Evolutionary conservation across 2,329 filamentous ascomycete species (phyloP), one percentile per base, ranked within the genome.

Genomic region (Ophiostoma quercus): DNA sequence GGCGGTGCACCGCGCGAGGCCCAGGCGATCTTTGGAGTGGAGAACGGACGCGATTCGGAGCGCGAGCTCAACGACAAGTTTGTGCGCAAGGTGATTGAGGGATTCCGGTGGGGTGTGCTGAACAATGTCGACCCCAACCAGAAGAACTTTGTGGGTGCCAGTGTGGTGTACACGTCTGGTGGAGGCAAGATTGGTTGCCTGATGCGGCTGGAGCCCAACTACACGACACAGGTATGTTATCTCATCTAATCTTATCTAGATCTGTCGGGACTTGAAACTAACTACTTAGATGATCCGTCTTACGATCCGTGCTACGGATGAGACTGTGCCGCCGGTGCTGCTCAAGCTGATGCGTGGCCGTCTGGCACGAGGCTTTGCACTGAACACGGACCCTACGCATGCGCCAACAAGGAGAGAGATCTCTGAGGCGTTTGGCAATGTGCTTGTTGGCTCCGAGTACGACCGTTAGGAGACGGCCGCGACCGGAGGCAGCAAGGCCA

Each of bases 101-200:
- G 93, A 0, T 97, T 98, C 81, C 87, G 91, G 74, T 98, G 93
- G 94, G 92, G 92, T 7, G 82, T 98, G 19, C 80, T 99, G 68
- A 87, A 91, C 67, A 88, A 88, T 25, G 93, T 99, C 25, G 95
- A 99, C 79, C 93, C 93, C 4, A 99, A 98, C 77, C 83, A 86
- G 60, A 96, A 92, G 84, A 99, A 99, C 75, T 88, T 97, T 76
- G 95, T 99, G 16, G 95, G 94, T 19, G 92, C 92, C 0, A 93
- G 91, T 79, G 95, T 94, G 75, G 81, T 91, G 80, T 94, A 92
- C 82, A 96, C 89, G 68, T 89, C 85, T 68, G 88, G 91, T 74
- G 89, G 88, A 12, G 94, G 95, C 72, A 98, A 98, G 82, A 96
- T 93, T 81, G 95, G 95, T 41, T 98, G 95, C 81, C 82, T 99